Percentiles rank a stretch among this genome's conserved stretches.
phyloP scores from a whole-genome alignment of 768 basidiomycete species.

The Leccinum rimulosum region DNA sequence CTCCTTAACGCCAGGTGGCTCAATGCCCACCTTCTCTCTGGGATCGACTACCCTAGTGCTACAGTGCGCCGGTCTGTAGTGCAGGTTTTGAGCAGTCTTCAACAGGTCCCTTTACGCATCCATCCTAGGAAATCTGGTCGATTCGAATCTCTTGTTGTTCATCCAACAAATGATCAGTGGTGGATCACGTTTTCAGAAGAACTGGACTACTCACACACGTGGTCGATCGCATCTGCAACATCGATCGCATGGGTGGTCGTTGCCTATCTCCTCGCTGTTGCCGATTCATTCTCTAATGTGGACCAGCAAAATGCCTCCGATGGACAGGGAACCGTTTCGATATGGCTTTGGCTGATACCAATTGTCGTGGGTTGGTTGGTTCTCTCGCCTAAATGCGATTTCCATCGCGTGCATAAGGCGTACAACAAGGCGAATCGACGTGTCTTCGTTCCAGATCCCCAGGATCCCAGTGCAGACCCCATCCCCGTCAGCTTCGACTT shows the following conservation, averaged over 20 bases:
- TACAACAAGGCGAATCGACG: slow-evolving; percentile 14
- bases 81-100: slow-evolving; percentile 38
- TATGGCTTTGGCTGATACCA: slow-evolving; percentile 45
- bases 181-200: slow-evolving; percentile 35
- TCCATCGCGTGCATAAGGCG: slow-evolving; percentile 24
- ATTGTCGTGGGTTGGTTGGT: slow-evolving; percentile 41
- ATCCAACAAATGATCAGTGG: slow-evolving; percentile 42
- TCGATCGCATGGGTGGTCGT: slow-evolving; percentile 45
- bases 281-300: slow-evolving; percentile 16
- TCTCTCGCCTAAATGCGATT: slow-evolving; percentile 40
- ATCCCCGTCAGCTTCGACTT: slow-evolving; percentile 2
- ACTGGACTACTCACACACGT: slow-evolving; percentile 39
- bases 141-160: slow-evolving; percentile 41
- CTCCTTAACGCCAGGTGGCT: slow-evolving; percentile 47
- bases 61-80: slow-evolving; percentile 23
- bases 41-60: slow-evolving; percentile 24
- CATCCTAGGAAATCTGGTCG: slow-evolving; percentile 23
- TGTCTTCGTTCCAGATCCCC: neutral
- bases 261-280: slow-evolving; percentile 33
- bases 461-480: neutral
- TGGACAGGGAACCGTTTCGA: slow-evolving; percentile 38
- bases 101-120: slow-evolving; percentile 40
- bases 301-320: slow-evolving; percentile 25
- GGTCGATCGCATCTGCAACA: slow-evolving; percentile 38
- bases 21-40: slow-evolving; percentile 29